Evolutionary conservation across 306 rosid species (phyloP).

Genomic region (Acacia confusa): DNA sequence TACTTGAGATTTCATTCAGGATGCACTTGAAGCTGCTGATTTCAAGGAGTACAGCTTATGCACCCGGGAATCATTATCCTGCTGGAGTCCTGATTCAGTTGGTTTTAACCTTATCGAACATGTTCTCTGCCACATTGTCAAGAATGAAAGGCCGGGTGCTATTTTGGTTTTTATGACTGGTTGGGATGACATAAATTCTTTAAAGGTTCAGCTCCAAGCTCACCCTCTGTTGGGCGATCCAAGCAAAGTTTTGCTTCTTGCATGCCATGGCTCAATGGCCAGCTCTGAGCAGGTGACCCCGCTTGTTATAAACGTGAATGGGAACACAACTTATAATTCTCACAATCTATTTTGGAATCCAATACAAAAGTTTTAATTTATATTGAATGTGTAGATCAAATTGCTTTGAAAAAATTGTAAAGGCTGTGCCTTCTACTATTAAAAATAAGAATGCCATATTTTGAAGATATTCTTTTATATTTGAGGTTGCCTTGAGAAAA

Average conservation of each 20-base stretch:
- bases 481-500: conserved; percentile 8
- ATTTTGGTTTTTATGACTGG: conserved; percentile 97
- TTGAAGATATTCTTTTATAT: not conserved
- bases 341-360: conserved; percentile 25
- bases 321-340: conserved; percentile 9
- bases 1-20: conserved; percentile 47
- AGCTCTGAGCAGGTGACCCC: conserved; percentile 89
- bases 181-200: conserved; percentile 93
- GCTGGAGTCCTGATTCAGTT: conserved; percentile 85
- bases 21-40: conserved; percentile 72
- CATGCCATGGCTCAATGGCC: conserved; percentile 96
- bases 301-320: conserved; percentile 27
- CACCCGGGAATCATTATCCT: conserved; percentile 75
- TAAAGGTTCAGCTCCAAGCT: conserved; percentile 79
- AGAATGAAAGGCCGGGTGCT: conserved; percentile 78
- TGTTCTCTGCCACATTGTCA: conserved; percentile 78
- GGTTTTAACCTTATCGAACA: conserved; percentile 90
- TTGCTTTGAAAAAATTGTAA: conserved; percentile 14
- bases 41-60: conserved; percentile 60
- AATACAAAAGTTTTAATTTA: conserved; percentile 4
- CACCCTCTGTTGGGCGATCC: conserved; percentile 86
- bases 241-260: conserved; percentile 66
- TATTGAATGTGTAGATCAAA: not conserved
- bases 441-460: not conserved
- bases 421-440: not conserved